Evolutionary conservation across 495 filamentous ascomycete species (phyloP).

Genomic region (Trichoderma asperelloides): DNA sequence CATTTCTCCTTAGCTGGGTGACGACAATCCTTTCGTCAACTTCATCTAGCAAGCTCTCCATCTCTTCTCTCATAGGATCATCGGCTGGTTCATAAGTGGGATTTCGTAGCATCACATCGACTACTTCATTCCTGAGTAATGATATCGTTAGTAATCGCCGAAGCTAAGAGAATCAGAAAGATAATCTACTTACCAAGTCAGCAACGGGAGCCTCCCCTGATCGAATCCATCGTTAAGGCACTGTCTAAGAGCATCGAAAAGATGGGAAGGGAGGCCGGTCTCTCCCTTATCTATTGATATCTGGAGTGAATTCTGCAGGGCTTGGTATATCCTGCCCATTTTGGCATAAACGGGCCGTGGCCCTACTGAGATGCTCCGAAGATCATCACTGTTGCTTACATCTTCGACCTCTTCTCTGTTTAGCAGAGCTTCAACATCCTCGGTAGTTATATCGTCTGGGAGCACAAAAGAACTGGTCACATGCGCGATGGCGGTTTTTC

Average conservation of each 20-base stretch:
- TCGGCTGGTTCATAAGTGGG: background rate
- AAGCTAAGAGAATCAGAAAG: background rate
- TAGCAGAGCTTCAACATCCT: constrained; percentile 8
- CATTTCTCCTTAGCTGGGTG: background rate
- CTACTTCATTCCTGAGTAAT: background rate
- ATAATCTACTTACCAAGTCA: background rate
- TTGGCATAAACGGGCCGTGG: background rate
- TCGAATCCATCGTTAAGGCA: background rate
- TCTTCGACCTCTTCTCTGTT: constrained; percentile 11
- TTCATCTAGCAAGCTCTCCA: background rate
- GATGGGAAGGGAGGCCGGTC: constrained; percentile 10
- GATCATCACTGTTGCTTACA: background rate
- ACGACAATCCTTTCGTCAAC: background rate
- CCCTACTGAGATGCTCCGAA: background rate
- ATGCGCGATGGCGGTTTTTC: constrained; percentile 8
- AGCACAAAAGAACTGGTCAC: constrained; percentile 14
- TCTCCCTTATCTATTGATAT: constrained; percentile 3
- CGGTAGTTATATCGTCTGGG: constrained; percentile 12
- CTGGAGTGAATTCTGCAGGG: constrained; percentile 8
- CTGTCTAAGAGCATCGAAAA: constrained; percentile 14
- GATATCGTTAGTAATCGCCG: background rate
- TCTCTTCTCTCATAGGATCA: background rate
- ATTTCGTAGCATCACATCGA: background rate
- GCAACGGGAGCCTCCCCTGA: background rate
- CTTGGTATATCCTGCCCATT: constrained; percentile 17